Evolutionary conservation across 495 filamentous ascomycete genomes (phyloP), one percentile per base, ranked within the genome.

Genomic region (Bryoglossum gracile): DNA sequence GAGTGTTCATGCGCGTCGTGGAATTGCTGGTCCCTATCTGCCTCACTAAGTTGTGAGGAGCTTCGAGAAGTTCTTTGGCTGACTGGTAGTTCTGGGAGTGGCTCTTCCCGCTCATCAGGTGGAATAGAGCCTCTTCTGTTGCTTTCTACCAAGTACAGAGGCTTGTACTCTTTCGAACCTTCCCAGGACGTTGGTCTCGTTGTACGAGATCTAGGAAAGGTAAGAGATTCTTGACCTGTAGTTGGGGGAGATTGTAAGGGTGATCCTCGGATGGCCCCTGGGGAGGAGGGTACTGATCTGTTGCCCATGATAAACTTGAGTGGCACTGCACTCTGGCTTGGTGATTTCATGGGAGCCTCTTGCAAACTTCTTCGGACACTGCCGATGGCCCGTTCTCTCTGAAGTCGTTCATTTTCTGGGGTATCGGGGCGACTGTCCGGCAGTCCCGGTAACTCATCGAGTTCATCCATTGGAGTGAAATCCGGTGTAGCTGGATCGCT

Each of bases 271-370:
- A 53, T 55, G 24, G 60, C 44, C 13, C 57, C 58, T 0, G 75
- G 66, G 16, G 70, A 72, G 5, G 65, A 66, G 8, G 71, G 70
- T 2, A 57, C 64, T 43, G 68, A 71, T 43, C 63, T 64, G 18
- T 70, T 65, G 11, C 66, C 67, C 16, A 74, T 55, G 4, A 66
- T 63, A 34, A 78, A 74, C 46, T 68, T 56, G 38, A 57, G 22
- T 14, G 74, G 74, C 16, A 77, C 67, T 6, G 75, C 70, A 24
- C 73, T 76, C 25, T 73, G 69, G 43, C 72, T 76, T 19, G 73
- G 74, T 0, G 68, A 66, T 46, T 60, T 60, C 16, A 53, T 38
- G 6, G 53, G 57, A 30, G 50, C 49, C 4, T 60, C 57, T 17
- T 53, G 55, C 5, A 53, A 30, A 14, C 24, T 52, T 17, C 44